Evolutionary conservation across 495 filamentous ascomycete genomes (phyloP).

Genomic region (Xylaria bambusicola): DNA sequence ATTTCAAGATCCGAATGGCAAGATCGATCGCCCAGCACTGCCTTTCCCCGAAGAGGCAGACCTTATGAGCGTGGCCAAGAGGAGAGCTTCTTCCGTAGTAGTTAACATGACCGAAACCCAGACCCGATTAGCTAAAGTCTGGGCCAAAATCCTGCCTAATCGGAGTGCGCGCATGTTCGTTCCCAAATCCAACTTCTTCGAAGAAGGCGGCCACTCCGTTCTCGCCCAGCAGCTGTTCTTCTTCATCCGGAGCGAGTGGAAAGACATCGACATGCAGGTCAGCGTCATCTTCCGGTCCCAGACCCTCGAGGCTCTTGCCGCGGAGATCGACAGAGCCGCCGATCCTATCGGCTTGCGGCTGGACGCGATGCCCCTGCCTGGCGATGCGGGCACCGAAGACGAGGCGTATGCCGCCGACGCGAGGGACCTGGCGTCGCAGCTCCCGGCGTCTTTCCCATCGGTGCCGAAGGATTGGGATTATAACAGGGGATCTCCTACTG

Average conservation of each 20-base stretch:
- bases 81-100: too few species aligned
- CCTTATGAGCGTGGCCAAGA: slow-evolving; percentile 23
- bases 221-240: slow-evolving; percentile 82
- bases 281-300: slow-evolving; percentile 67
- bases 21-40: slow-evolving; percentile 85
- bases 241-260: slow-evolving; percentile 45
- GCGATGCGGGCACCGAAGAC: neutral
- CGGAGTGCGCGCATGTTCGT: slow-evolving; percentile 18
- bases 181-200: slow-evolving; percentile 76
- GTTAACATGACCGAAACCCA: too few species aligned
- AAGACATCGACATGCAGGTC: slow-evolving; percentile 54
- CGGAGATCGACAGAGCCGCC: slow-evolving; percentile 11
- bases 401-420: too few species aligned
- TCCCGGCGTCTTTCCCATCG: too few species aligned
- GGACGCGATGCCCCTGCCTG: slow-evolving; percentile 12
- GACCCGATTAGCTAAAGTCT: too few species aligned
- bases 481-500: slow-evolving; percentile 48
- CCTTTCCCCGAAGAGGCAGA: slow-evolving; percentile 80
- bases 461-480: slow-evolving; percentile 26
- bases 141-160: neutral
- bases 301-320: slow-evolving; percentile 52
- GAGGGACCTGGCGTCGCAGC: too few species aligned
- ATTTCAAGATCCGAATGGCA: slow-evolving; percentile 83
- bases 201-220: slow-evolving; percentile 84
- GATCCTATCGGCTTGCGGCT: slow-evolving; percentile 18